Percentiles rank a stretch among this genome's conserved stretches.
Conservation (phyloP, 768 basidiomycete genomes). For the Kwoniella dendrophila region DNA sequence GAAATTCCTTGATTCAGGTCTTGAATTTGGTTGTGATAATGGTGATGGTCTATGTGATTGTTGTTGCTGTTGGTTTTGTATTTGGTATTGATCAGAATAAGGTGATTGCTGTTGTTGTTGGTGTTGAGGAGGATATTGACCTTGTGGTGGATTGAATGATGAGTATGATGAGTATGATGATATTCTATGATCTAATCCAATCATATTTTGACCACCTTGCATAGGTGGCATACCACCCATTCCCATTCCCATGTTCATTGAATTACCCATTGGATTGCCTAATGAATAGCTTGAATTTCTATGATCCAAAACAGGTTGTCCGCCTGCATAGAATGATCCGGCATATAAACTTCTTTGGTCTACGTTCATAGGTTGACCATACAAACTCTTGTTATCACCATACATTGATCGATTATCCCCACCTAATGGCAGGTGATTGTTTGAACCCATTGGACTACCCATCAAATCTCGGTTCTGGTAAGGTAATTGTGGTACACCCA, state of each 20-base stretch:
- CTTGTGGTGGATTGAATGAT: too few species aligned
- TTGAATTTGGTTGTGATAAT: neutral
- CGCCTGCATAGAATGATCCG: slow-evolving; percentile 48
- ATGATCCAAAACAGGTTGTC: slow-evolving; percentile 17
- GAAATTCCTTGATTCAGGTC: slow-evolving; percentile 32
- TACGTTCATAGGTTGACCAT: slow-evolving; percentile 55
- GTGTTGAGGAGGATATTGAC: slow-evolving; percentile 6
- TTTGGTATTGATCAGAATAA: neutral
- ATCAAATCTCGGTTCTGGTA: slow-evolving; percentile 53
- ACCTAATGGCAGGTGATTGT: slow-evolving; percentile 12
- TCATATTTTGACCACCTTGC: slow-evolving; percentile 20
- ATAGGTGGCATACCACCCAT: too few species aligned
- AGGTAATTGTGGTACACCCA: slow-evolving; percentile 59
- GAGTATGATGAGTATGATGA: slow-evolving; percentile 14
- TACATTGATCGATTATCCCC: slow-evolving; percentile 30
- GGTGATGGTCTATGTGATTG: slow-evolving; percentile 2
- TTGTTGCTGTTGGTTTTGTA: too few species aligned
- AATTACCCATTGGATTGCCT: slow-evolving; percentile 2
- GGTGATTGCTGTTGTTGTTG: slow-evolving; percentile 5
- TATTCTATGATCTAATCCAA: slow-evolving; percentile 19
- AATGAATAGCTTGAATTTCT: slow-evolving; percentile 28
- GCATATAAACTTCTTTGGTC: slow-evolving; percentile 58
- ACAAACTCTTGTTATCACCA: slow-evolving; percentile 21
- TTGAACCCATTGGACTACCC: slow-evolving; percentile 21
- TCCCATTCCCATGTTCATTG: slow-evolving; percentile 5